phyloP scores from a whole-genome alignment of 352 stramenopile genomes.

The Phytopythium kandeliae region DNA sequence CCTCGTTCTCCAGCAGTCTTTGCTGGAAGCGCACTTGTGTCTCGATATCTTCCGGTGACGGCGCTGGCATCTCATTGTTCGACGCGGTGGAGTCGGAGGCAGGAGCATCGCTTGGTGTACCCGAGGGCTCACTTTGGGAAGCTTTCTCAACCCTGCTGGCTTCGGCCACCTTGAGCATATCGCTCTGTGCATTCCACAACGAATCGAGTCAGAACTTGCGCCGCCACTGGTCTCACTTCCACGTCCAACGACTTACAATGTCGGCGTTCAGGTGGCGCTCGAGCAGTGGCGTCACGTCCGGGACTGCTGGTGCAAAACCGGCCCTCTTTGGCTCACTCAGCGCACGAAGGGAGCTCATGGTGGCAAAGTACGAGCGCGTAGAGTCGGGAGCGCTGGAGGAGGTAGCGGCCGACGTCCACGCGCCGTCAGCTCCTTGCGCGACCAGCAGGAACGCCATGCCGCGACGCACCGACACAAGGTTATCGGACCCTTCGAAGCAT shows the following conservation, averaged over 20 bases:
- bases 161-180: neutral
- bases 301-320: slow-evolving; percentile 64
- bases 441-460: slow-evolving; percentile 64
- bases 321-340: slow-evolving; percentile 34
- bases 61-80: slow-evolving; percentile 11
- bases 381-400: slow-evolving; percentile 13
- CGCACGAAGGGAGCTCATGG: slow-evolving; percentile 41
- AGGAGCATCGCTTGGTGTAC: neutral
- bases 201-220: neutral
- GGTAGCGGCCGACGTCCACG: slow-evolving; percentile 26
- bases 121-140: neutral
- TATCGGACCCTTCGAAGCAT: slow-evolving; percentile 65
- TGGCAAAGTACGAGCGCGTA: slow-evolving; percentile 37
- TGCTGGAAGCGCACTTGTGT: slow-evolving; percentile 69
- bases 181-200: neutral
- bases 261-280: slow-evolving; percentile 62
- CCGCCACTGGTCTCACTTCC: neutral
- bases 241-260: slow-evolving; percentile 14
- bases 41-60: slow-evolving; percentile 44
- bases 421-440: slow-evolving; percentile 51
- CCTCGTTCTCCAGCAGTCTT: slow-evolving; percentile 64
- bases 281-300: slow-evolving; percentile 39
- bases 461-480: slow-evolving; percentile 61
- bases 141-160: neutral
- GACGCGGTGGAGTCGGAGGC: neutral